Conservation (phyloP, 306 rosid species). For the Malus asiatica region DNA sequence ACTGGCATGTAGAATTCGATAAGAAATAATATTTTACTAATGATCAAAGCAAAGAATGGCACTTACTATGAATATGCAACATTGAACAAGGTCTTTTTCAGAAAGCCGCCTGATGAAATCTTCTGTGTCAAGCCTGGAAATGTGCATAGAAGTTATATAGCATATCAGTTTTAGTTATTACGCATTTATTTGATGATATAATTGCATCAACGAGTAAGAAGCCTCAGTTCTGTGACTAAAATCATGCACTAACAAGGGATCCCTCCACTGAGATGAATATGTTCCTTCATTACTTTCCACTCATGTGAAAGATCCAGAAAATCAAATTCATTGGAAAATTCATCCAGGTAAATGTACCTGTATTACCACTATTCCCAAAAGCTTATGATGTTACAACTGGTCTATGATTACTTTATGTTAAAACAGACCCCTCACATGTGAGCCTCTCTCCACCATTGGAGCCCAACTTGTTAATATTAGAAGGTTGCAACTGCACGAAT, state of each 20-base stretch:
- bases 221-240: background rate
- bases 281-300: background rate
- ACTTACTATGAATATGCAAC: constrained; percentile 75
- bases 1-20: background rate
- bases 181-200: background rate
- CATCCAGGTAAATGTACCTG: background rate
- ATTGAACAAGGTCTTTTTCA: constrained; percentile 66
- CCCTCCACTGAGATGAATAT: background rate
- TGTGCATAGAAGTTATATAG: constrained; percentile 4
- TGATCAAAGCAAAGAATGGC: background rate
- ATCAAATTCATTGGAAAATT: background rate
- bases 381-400: background rate
- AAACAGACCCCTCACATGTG: background rate
- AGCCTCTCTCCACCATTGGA: background rate
- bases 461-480: background rate
- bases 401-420: background rate
- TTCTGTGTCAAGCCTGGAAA: constrained; percentile 74
- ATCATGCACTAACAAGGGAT: background rate
- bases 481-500: too few species aligned
- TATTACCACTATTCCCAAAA: background rate
- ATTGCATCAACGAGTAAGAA: background rate
- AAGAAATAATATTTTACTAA: background rate
- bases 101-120: constrained; percentile 67
- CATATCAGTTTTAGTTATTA: background rate
- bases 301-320: background rate